Base-by-base conservation (phyloP, 345 rosid genomes). In the Zanthoxylum bungeanum region DNA sequence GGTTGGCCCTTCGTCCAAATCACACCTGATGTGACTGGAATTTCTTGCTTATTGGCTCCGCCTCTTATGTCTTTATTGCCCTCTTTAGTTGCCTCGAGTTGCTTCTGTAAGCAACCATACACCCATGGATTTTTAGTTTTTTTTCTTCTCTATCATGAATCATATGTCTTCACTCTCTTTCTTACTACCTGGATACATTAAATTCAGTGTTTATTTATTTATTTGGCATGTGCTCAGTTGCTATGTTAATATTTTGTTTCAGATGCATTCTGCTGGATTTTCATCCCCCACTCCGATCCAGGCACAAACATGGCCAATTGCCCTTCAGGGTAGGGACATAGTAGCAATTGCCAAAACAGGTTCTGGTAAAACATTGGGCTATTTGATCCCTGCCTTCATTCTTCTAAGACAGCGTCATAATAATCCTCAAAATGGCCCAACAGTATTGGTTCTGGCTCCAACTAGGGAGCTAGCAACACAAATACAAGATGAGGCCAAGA, bases 241-340 rank as follows among this genome's bases (percentile, higher is more conserved):
- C 57, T 37, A 39, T 52, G 44, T 73, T 60, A 46, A 31, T 37
- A 2, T 27, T 39, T 76, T 44, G 34, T 79, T 79, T 53, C 93
- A 94, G 99, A 84, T 94, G 44, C 87, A 85, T 77, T 75, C 91
- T 76, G 98, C 99, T 71, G 99, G 99, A 39, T 94, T 94, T 71
- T 64, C n/a, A 31, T 82, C 88, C 25, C 99, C 99, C 39, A 94
- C 99, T 44, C 99, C 99, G 9, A 94, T 94, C 71, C 99, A 94
- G 82, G 98, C 99, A 65, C 99, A 94, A 84, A 90, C 99, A 51
- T 95, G 99, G 99, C 96, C 99, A 52, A 90, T 95, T 84, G 96
- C 99, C 25, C 73, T 95, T 47, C 93, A 86, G 75, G 85, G 87
- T 78, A 86, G 89, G 76, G 99, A 95, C 74, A 89, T 90, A 66